Evolutionary conservation across 139 green algal genomes (phyloP), one percentile per base, ranked within the genome.

Genomic region (Yamagishiella unicocca): DNA sequence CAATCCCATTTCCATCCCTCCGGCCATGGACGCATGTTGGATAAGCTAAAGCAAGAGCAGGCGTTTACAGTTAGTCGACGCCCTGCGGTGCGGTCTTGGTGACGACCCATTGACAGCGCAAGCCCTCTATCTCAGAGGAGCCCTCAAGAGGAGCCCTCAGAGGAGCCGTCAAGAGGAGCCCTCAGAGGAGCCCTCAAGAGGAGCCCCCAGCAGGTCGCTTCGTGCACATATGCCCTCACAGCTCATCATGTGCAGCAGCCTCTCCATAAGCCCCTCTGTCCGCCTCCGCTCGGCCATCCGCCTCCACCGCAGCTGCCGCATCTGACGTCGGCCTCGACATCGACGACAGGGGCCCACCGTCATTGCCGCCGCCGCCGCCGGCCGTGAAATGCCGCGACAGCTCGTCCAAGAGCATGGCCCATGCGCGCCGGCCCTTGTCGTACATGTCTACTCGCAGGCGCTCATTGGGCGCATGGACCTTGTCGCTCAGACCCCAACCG

Each of bases 401-500:
- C 66, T 82, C 64, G 2, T 50, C 4, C 61, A 93, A 53, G 10
- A 92, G 25, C 27, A 45, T 40, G 12, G 88, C 82, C 88, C 88
- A 93, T 1, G 88, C 88, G 0, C 37, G 24, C 7, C 85, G 81
- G 0, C 90, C 90, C 29, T 83, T 89, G 38, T 84, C 77, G 70
- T 80, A 92, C 77, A 91, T 88, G 14, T 61, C 61, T 21, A 55
- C 50, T 29, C 31, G 73, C 37, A 92, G 81, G 7, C 89, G 84
- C 81, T 96, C 93, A 74, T 96, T 94, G 19, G 93, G 91, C 22
- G 91, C 90, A 64, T 96, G 93, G 53, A 96, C 89, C 10, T 89
- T 87, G 27, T 96, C 90, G 7, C 70, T 83, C n/a, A 97, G 84
- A 10, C 90, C 93, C 76, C 95, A 97, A 0, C 74, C 92, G 87